Evolutionary conservation across 2,329 filamentous ascomycete species (phyloP), one percentile per base, ranked within the genome.

Genomic region (Zymoseptoria pseudotritici): DNA sequence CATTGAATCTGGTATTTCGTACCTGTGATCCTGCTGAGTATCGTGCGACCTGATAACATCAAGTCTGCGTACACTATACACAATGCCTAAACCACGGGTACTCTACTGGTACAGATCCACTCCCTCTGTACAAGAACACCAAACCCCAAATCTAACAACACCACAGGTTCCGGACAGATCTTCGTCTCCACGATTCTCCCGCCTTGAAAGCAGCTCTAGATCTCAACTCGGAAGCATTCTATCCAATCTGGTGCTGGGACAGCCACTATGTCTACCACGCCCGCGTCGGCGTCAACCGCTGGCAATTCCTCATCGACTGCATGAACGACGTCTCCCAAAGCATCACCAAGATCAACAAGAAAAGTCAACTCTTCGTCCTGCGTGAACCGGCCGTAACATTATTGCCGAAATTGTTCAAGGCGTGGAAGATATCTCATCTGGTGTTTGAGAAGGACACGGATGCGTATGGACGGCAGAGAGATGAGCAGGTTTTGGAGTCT

Each of bases 371-470:
- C 0, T 85, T 89, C 62, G 80, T 92, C 22, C 77, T 92, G 17
- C 81, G 89, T 26, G 88, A 91, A 74, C 86, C 82, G 0, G 88
- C 88, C 0, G 86, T 88, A 69, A 89, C 85, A 0, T 72, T 91
- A 1, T 79, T 91, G 2, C 85, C 86, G 1, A 90, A 90, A 72
- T 76, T 91, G 1, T 88, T 90, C 78, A 83, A 84, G 66, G 81
- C 82, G 19, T 92, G 88, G 89, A 81, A 82, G 1, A 84, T 90
- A 24, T 89, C 87, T 0, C 88, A 91, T 73, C 74, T 91, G 4
- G 88, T 91, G 0, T 91, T 91, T 66, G 89, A 92, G 71, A 88
- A 87, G 68, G 89, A 91, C 67, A 90, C 87, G 0, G 89, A 92
- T 75, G 79, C 86, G 0, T 91, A 91, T 73, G 87, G 79, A 4